Percentiles rank a stretch among this genome's conserved stretches.
Conservation (phyloP, 371 early-diverging fungal genomes). For the Actinomucor elegans region DNA sequence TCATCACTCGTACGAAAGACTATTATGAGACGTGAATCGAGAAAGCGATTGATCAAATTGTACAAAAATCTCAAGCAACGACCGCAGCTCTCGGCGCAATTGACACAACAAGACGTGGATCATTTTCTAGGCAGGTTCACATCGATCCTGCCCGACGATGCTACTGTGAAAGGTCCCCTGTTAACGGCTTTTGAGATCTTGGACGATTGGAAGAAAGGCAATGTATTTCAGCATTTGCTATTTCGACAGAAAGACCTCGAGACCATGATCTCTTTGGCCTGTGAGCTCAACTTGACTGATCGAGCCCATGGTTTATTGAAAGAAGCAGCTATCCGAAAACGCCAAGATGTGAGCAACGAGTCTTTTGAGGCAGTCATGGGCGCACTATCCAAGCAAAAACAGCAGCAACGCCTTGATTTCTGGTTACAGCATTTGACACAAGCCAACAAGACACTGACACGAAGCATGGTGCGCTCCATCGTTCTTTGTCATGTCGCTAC, state of each 20-base stretch:
- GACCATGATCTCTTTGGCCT: slow-evolving; percentile 15
- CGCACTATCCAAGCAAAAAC: slow-evolving; percentile 15
- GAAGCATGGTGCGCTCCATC: slow-evolving; percentile 11
- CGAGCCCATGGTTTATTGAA: slow-evolving; percentile 16
- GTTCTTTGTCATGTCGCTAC: slow-evolving; percentile 15
- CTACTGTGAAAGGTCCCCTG: neutral
- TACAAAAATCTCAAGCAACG: slow-evolving; percentile 5
- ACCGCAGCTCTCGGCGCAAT: neutral
- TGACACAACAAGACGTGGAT: slow-evolving; percentile 14
- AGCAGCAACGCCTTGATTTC: slow-evolving; percentile 11
- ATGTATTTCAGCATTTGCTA: slow-evolving; percentile 13
- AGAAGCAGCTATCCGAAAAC: neutral
- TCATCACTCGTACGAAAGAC: neutral
- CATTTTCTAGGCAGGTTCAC: slow-evolving; percentile 1
- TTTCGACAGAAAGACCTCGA: slow-evolving; percentile 12
- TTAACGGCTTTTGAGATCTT: slow-evolving; percentile 10
- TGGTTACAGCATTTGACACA: slow-evolving; percentile 24
- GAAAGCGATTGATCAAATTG: slow-evolving; percentile 10
- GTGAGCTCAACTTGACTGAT: slow-evolving; percentile 4
- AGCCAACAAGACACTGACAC: neutral
- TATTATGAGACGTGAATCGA: slow-evolving; percentile 5
- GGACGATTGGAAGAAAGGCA: slow-evolving; percentile 11
- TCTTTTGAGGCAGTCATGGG: slow-evolving; percentile 31
- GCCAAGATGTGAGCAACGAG: slow-evolving; percentile 12
- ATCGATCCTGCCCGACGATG: slow-evolving; percentile 12